Evolutionary conservation across 2,329 filamentous ascomycete species (phyloP), one percentile per base, ranked within the genome.

Genomic region (Alternaria sp.): DNA sequence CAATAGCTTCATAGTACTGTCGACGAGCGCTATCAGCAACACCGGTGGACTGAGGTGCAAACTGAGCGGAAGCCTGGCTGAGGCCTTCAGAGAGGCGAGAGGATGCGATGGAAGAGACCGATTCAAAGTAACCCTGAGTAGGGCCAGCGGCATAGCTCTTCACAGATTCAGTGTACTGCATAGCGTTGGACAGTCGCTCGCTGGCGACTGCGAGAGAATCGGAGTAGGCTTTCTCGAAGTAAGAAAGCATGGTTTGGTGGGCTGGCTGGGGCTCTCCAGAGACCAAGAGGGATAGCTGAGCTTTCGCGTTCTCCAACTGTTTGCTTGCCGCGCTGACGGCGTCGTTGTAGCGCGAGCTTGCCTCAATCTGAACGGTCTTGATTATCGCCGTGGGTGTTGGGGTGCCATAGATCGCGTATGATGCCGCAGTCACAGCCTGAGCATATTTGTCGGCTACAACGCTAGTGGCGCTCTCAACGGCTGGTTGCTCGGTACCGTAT

Each of bases 1-100:
- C 92, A 24, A 95, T 78, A 11, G 89, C 91, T 64, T 92, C 90
- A 68, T 93, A 94, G 77, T 94, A 94, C 58, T 90, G 81, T 84
- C 89, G 74, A 83, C 87, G 74, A 81, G 87, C 79, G 83, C 86
- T 82, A 79, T 89, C 77, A 81, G 89, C 65, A 75, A 83, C 81
- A 28, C 81, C 80, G 1, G 89, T 88, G 2, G 89, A 85, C 41
- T 89, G 86, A 14, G 88, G 84, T 51, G 88, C 84, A 67, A 91
- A 91, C 61, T 93, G 90, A 36, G 88, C 84, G 53, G 90, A 90
- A 7, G 91, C 92, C 73, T 85, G 85, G 53, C 85, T 85, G 5
- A 92, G 82, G n/a, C 90, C 91, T 69, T 92, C 89, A 14, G 87
- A 85, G 16, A 94, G 82, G 57, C 86, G 86, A 32, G 89, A 88